These are phyloP conservation scores for Thoreauomyces humboldtii DNA, from an alignment of 192 early-diverging fungal species.

Conservation along the genomic window DNA sequence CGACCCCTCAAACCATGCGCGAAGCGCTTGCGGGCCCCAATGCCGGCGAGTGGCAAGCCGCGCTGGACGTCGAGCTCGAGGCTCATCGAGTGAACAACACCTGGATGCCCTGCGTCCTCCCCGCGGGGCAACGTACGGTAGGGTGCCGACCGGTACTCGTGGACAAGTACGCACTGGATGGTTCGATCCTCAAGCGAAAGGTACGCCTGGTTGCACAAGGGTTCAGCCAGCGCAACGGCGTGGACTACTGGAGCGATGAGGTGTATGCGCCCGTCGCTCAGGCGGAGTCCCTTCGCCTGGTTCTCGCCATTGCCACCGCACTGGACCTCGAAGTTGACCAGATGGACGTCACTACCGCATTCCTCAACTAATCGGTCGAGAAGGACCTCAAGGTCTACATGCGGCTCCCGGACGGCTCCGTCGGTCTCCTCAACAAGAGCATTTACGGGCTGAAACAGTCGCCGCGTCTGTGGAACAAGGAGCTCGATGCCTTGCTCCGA, in stretches of 20 bases:
- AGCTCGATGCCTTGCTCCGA: not conserved
- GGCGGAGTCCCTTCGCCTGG: not conserved
- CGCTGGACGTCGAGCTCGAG: not conserved
- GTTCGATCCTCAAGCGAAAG: conserved; percentile 3
- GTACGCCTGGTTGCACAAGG: conserved; percentile 6
- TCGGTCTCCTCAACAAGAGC: not conserved
- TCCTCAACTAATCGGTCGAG: conserved; percentile 25
- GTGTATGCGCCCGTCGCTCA: not conserved
- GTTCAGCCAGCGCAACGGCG: conserved; percentile 3
- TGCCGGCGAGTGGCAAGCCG: not conserved
- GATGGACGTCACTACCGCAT: conserved; percentile 25
- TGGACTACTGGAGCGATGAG: not conserved
- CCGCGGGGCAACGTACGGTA: too few relatives aligned
- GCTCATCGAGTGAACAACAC: not conserved
- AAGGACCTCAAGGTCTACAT: conserved; percentile 19
- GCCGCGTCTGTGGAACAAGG: too few relatives aligned
- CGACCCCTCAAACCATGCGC: too few relatives aligned
- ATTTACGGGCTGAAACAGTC: conserved; percentile 31
- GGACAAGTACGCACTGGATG: too few relatives aligned
- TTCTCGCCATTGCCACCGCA: not conserved
- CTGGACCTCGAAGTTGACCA: not conserved
- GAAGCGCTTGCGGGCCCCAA: not conserved
- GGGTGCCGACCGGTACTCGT: too few relatives aligned
- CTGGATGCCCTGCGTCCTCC: too few relatives aligned
- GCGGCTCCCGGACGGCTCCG: not conserved